Percentiles rank a stretch among this genome's conserved stretches.
phyloP scores from a whole-genome alignment of 306 rosid species.

The Prunus padus region DNA sequence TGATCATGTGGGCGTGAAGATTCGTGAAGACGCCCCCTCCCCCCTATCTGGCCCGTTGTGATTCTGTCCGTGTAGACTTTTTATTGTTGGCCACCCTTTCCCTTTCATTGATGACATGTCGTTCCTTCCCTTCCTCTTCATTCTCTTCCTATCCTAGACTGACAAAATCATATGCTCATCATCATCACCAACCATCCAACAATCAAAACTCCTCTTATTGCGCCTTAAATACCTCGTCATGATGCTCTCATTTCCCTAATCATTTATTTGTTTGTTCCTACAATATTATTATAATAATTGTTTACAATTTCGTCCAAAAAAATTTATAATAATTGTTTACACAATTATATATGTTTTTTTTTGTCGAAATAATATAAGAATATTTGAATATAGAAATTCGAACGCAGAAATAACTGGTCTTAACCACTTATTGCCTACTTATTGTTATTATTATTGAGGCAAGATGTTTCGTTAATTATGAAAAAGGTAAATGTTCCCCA shows the following conservation, averaged over 20 bases:
- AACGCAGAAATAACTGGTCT: too few species aligned
- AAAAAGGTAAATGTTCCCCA: conserved; percentile 3
- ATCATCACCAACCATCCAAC: not conserved
- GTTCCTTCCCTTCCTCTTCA: not conserved
- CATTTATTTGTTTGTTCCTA: not conserved
- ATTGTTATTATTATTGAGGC: not conserved
- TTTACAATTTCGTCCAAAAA: too few species aligned
- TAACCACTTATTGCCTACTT: too few species aligned
- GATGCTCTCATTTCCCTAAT: not conserved
- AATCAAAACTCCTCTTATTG: not conserved
- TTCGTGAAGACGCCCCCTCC: conserved; percentile 7
- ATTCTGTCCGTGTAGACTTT: conserved; percentile 21
- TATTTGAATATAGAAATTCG: too few species aligned
- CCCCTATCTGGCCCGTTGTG: not conserved
- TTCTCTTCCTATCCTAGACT: not conserved
- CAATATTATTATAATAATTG: not conserved
- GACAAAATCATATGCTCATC: conserved; percentile 1
- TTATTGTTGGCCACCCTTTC: not conserved
- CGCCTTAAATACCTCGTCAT: not conserved
- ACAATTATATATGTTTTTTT: too few species aligned
- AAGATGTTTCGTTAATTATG: not conserved
- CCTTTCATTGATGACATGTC: not conserved
- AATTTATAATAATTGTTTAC: too few species aligned
- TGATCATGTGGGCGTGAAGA: conserved; percentile 19
- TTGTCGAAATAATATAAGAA: too few species aligned